These are phyloP conservation scores for Nepenthes mirabilis DNA, from an alignment of 148 eudicot genomes.

Conservation along the genomic window DNA sequence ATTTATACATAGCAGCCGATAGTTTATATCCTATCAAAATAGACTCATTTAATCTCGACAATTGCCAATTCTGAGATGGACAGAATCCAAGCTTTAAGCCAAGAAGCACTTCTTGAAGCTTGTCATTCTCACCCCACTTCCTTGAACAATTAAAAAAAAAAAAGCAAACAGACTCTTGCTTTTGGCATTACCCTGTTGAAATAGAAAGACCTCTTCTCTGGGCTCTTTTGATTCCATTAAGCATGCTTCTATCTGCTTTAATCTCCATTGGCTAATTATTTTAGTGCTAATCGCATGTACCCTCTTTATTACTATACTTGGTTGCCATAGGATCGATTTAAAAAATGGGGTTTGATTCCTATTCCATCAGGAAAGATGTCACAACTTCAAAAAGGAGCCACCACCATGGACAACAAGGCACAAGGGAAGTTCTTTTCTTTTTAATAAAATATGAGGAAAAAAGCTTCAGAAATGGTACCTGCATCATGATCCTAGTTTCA, in stretches of 20 bases:
- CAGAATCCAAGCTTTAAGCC: constrained; percentile 9
- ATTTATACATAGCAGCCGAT: no score
- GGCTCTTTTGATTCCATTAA: constrained; percentile 10
- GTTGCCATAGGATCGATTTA: constrained; percentile 1
- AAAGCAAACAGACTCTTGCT: constrained; percentile 5
- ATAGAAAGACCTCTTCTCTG: no score
- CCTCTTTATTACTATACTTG: constrained; percentile 2
- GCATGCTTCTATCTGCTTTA: constrained; percentile 10
- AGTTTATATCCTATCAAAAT: no score
- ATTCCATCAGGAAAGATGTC: constrained; percentile 11
- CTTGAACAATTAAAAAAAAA: constrained; percentile 2
- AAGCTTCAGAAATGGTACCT: no score
- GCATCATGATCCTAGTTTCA: no score
- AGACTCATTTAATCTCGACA: no score
- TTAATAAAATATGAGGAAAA: not conserved
- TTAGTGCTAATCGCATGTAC: constrained; percentile 6
- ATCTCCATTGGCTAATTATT: not conserved
- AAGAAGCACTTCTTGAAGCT: constrained; percentile 3
- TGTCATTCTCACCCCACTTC: constrained; percentile 15
- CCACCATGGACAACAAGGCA: constrained; percentile 2
- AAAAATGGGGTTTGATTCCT: constrained; percentile 18
- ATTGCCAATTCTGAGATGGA: not conserved
- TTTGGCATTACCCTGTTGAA: no score
- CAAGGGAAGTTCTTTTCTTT: constrained; percentile 5
- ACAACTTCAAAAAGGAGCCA: constrained; percentile 12